A percentile compares a stretch with the other conserved stretches of the same genome.
Conservation (phyloP, 257 asterid species). For the Ehretia macrophylla region DNA sequence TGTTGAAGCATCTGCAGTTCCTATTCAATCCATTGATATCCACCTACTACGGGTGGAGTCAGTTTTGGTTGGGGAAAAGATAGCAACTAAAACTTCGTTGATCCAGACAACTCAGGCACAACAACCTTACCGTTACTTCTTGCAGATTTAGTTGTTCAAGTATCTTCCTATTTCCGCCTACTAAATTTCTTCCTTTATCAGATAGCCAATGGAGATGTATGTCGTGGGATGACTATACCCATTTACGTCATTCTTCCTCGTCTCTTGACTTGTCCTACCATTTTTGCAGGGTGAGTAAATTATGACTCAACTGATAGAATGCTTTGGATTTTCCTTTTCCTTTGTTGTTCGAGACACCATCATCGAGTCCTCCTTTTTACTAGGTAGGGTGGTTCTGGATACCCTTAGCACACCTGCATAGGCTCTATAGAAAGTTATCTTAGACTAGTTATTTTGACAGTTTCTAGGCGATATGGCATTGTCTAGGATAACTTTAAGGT, state of each 20-base stretch:
- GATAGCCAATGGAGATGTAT: slow-evolving; percentile 86
- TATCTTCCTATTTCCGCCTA: slow-evolving; percentile 8
- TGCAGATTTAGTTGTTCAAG: slow-evolving; percentile 1
- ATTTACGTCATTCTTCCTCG: slow-evolving; percentile 75
- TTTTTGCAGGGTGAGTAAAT: slow-evolving; percentile 69
- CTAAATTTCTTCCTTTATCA: slow-evolving; percentile 24
- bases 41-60: slow-evolving; percentile 81
- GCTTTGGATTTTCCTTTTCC: not conserved
- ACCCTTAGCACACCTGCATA: not conserved
- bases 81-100: slow-evolving; percentile 66
- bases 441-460: not conserved
- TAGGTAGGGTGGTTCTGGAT: not conserved
- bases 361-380: not conserved
- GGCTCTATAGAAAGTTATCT: not conserved
- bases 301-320: slow-evolving; percentile 1
- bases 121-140: slow-evolving; percentile 17
- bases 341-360: not conserved
- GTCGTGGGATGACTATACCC: slow-evolving; percentile 61
- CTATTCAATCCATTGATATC: slow-evolving; percentile 70
- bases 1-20: slow-evolving; percentile 70
- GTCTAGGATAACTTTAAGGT: not conserved
- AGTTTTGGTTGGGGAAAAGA: slow-evolving; percentile 71
- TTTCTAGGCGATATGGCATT: not conserved
- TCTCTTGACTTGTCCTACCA: slow-evolving; percentile 78
- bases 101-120: slow-evolving; percentile 88